phyloP scores from a whole-genome alignment of 306 rosid species.

The Vigna radiata region DNA sequence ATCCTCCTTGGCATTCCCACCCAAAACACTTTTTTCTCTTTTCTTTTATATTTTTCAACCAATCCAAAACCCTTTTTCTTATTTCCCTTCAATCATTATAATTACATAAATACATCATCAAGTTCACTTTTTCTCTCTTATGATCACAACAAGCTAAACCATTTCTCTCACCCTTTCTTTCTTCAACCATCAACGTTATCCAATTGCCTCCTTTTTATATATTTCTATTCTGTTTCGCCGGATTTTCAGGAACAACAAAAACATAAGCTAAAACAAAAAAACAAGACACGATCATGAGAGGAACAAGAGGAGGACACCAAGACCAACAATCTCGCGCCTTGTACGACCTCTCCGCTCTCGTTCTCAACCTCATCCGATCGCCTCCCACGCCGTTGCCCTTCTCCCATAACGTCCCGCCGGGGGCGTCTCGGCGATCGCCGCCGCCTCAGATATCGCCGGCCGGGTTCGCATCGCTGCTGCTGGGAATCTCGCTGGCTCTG shows the following conservation, averaged over 20 bases:
- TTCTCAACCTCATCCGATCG: constrained; percentile 75
- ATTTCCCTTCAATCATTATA: no score
- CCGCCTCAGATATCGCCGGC: constrained; percentile 43
- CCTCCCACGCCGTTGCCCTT: constrained; percentile 62
- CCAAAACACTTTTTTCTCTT: background rate
- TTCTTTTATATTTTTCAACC: background rate
- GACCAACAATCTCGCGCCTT: constrained; percentile 68
- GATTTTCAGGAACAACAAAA: background rate
- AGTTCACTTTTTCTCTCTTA: background rate
- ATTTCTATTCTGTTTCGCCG: background rate
- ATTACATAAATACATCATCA: no score
- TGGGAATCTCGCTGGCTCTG: constrained; percentile 85
- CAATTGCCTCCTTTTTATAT: constrained; percentile 4
- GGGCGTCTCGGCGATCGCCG: constrained; percentile 20
- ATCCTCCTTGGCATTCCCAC: background rate
- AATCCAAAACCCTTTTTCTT: background rate
- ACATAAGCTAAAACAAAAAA: no score
- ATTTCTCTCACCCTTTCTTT: background rate
- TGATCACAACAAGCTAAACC: background rate
- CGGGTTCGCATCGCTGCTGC: constrained; percentile 78
- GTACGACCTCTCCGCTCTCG: constrained; percentile 70
- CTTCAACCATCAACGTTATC: background rate
- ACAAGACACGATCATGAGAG: constrained; percentile 50
- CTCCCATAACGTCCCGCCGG: constrained; percentile 42
- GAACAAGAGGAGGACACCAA: constrained; percentile 52